Evolutionary conservation across 306 rosid species (phyloP).

Genomic region (Quercus berberidifolia): DNA sequence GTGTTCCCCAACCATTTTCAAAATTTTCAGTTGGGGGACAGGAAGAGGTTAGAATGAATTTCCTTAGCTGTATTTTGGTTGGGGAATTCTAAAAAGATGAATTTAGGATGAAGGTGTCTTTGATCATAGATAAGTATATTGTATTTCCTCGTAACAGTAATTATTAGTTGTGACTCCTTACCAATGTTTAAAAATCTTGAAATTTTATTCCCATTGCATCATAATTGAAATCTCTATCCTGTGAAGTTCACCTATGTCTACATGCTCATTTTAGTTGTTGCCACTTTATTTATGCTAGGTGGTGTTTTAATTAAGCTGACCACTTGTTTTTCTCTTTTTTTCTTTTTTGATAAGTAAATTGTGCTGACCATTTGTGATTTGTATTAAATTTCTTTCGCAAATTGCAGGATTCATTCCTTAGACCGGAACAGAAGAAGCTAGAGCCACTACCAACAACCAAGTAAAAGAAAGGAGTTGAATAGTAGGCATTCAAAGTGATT

Average conservation of each 20-base stretch:
- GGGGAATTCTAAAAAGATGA: neutral
- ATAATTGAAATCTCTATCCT: neutral
- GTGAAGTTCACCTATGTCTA: neutral
- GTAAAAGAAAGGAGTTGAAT: slow-evolving; percentile 23
- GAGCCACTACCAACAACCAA: slow-evolving; percentile 40
- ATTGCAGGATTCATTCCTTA: slow-evolving; percentile 64
- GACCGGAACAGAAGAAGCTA: slow-evolving; percentile 31
- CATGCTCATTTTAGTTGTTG: neutral
- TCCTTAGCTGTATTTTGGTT: no score
- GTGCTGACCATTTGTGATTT: no score
- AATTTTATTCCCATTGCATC: neutral
- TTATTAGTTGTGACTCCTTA: neutral
- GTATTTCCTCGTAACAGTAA: neutral
- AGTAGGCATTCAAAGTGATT: neutral
- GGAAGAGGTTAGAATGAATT: no score
- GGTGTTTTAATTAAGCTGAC: neutral
- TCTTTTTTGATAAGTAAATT: no score
- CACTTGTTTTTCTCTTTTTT: neutral
- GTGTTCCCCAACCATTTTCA: neutral
- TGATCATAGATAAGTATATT: neutral
- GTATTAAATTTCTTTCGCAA: no score
- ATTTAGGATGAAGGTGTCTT: neutral
- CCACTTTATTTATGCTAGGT: neutral
- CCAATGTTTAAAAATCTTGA: neutral
- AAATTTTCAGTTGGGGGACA: neutral